Base-by-base conservation (phyloP, 2,329 filamentous ascomycete species). In the Hortaea sp. region DNA sequence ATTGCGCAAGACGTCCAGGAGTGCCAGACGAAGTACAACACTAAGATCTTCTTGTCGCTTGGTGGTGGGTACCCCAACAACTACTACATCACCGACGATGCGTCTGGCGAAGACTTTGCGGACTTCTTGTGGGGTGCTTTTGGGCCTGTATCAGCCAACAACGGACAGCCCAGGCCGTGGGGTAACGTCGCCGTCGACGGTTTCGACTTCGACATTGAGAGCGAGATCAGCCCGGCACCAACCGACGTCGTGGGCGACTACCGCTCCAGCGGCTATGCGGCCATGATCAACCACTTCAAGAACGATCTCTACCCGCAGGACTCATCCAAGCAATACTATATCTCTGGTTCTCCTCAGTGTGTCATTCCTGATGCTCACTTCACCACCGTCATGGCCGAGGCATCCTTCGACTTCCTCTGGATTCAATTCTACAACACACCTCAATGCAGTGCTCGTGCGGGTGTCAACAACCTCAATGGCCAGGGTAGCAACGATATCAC, bases 191-290 rank as follows among this genome's bases (percentile, higher is more conserved):
- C 69, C 3, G 69, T 78, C 30, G 72, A 78, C 53, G 71, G 74
- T 11, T 77, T 70, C 56, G 74, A 77, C 53, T 70, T 75, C 44
- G 73, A 76, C 47, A 67, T 74, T 34, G 73, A 75, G 58, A 55
- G 52, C 47, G 28, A 49, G n/a, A 56, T 57, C 39, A 54, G 46
- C 20, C 51, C 54, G 9, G 48, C 48, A 10, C 65, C 64, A 10
- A 63, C 60, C 28, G 66, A 69, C 46, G 40, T 62, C 6, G 49
- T 52, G 20, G 49, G 51, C 31, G 53, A 49, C 28, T 66, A 66
- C 47, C 54, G 58, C 50, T 65, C 56, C 37, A 58, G 57, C 48
- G 57, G 38, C 59, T 66, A 52, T 61, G 66, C 64, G 28, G 61
- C 62, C 42, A 68, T 78, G 64, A 68, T 76, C 55, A 65, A 69